phyloP scores from a whole-genome alignment of 768 basidiomycete species.

The Asterophora lycoperdoides region DNA sequence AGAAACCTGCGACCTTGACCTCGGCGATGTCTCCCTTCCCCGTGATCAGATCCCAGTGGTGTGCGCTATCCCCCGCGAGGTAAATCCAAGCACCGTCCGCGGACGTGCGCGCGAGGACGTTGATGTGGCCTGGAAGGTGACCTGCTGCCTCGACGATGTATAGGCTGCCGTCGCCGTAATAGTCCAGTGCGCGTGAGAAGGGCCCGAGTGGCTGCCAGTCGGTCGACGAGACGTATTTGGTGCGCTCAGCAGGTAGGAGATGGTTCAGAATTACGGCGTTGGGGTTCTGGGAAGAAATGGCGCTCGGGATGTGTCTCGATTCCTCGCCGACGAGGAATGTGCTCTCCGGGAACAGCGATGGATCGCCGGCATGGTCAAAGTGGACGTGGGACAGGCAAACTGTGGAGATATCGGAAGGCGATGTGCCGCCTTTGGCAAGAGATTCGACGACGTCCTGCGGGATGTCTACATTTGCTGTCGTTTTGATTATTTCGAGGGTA shows the following conservation, averaged over 20 bases:
- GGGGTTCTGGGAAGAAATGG: conserved; percentile 4
- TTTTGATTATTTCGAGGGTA: conserved; percentile 24
- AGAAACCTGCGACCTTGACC: conserved; percentile 20
- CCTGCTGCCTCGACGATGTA: conserved; percentile 58
- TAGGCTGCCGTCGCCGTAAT: conserved; percentile 53
- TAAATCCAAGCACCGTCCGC: conserved; percentile 51
- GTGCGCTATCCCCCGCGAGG: conserved; percentile 53
- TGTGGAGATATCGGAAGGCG: conserved; percentile 38
- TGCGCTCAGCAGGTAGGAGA: conserved; percentile 13
- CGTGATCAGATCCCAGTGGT: conserved; percentile 48
- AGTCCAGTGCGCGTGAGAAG: conserved; percentile 43
- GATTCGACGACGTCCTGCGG: conserved; percentile 44
- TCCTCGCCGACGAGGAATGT: conserved; percentile 45
- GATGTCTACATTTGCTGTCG: conserved; percentile 20
- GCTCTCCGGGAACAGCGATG: conserved; percentile 39
- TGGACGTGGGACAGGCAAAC: conserved; percentile 52
- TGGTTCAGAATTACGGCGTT: conserved; percentile 8
- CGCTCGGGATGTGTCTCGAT: conserved; percentile 28
- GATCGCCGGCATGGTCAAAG: conserved; percentile 52
- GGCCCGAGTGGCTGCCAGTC: conserved; percentile 18
- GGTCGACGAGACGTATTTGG: conserved; percentile 9
- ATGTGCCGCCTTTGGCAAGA: conserved; percentile 44
- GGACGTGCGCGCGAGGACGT: conserved; percentile 50
- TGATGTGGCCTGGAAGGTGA: conserved; percentile 53
- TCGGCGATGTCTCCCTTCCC: conserved; percentile 39